A percentile compares a stretch with the other conserved stretches of the same genome.
Conservation (phyloP, 345 rosid genomes). For the Luvunga scandens region DNA sequence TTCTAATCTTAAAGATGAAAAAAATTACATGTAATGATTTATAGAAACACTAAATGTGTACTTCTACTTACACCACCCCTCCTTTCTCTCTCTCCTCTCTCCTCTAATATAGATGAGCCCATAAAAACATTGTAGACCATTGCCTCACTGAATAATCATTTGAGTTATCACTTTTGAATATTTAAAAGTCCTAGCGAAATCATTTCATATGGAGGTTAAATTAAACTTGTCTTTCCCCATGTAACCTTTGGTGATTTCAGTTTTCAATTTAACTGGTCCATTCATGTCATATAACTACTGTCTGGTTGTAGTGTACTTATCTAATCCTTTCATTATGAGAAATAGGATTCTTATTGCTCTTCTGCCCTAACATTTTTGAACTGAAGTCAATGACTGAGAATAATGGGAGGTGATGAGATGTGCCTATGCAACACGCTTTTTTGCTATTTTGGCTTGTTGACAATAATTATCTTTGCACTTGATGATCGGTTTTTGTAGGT, state of each 20-base stretch:
- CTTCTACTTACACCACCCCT: not conserved
- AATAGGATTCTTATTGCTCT: not conserved
- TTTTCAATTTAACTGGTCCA: not conserved
- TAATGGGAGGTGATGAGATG: not conserved
- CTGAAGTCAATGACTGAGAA: not conserved
- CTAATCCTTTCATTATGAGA: not conserved
- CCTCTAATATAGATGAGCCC: not conserved
- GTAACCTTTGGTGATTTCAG: not conserved
- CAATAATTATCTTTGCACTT: constrained; percentile 8
- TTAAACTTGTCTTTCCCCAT: not conserved
- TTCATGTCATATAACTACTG: not conserved
- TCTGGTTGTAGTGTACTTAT: not conserved
- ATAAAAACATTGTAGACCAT: not conserved
- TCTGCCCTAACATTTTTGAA: not conserved
- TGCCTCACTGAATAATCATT: not conserved
- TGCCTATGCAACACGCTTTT: not conserved
- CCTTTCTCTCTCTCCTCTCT: too few relatives aligned
- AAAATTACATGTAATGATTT: not conserved
- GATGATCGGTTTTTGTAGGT: constrained; percentile 36
- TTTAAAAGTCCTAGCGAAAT: not conserved
- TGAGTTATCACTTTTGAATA: not conserved
- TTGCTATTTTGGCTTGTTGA: not conserved
- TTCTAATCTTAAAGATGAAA: not conserved
- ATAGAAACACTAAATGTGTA: not conserved
- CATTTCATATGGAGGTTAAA: not conserved